phyloP scores from a whole-genome alignment of 805 yeast genomes.

The Babjeviella inositovora region DNA sequence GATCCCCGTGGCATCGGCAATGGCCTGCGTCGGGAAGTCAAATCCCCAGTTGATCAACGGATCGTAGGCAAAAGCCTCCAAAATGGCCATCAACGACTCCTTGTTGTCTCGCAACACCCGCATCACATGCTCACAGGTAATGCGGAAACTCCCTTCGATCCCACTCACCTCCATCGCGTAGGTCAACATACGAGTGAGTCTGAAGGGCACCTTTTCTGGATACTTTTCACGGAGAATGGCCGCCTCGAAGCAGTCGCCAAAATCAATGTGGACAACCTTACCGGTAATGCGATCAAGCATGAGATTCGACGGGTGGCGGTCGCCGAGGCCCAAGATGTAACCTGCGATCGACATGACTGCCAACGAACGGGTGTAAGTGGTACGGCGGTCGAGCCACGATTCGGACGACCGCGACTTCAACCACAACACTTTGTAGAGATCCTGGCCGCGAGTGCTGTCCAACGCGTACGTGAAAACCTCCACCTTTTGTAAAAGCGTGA shows the following conservation, averaged over 20 bases:
- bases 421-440: conserved; percentile 90
- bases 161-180: conserved; percentile 99
- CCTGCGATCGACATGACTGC: conserved; percentile 99
- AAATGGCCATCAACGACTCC: conserved; percentile 93
- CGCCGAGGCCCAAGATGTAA: conserved; percentile 91
- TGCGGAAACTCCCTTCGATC: conserved; percentile 92
- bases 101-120: conserved; percentile 83
- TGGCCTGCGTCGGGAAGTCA: conserved; percentile 73
- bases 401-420: conserved; percentile 90
- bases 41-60: conserved; percentile 99
- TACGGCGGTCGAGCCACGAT: conserved; percentile 94
- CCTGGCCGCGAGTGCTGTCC: conserved; percentile 93
- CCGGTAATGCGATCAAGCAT: conserved; percentile 94
- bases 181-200: conserved; percentile 91
- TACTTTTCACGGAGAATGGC: conserved; percentile 92
- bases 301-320: conserved; percentile 92
- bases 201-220: conserved; percentile 96
- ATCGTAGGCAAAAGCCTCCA: conserved; percentile 97
- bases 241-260: conserved; percentile 98
- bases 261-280: conserved; percentile 92
- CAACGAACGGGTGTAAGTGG: conserved; percentile 86
- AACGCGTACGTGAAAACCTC: conserved; percentile 94
- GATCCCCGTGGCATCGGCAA: conserved; percentile 60
- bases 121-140: conserved; percentile 96
- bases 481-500: conserved; percentile 81